These are phyloP conservation scores for Rachicladosporium sp. DNA, from an alignment of 2,329 filamentous ascomycete species.

Conservation along the genomic window DNA sequence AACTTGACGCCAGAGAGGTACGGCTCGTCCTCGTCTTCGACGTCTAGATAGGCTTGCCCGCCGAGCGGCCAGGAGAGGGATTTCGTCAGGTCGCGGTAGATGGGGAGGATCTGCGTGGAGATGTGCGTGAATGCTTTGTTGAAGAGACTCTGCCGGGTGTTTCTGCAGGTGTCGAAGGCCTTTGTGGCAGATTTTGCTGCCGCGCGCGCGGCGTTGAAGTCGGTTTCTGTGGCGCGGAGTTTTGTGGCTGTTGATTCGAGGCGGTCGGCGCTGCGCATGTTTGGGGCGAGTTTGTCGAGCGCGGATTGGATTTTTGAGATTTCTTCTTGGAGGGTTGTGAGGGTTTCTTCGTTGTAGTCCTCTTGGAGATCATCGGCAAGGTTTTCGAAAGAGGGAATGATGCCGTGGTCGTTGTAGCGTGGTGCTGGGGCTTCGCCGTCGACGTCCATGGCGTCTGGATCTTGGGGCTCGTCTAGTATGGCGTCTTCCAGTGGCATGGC, in stretches of 20 bases:
- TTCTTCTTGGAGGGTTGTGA: slow-evolving; percentile 64
- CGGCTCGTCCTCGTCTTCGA: slow-evolving; percentile 91
- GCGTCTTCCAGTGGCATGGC: slow-evolving; percentile 73
- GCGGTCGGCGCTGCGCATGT: slow-evolving; percentile 89
- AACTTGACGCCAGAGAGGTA: slow-evolving; percentile 96
- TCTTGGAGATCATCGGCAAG: slow-evolving; percentile 73
- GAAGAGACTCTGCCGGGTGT: slow-evolving; percentile 78
- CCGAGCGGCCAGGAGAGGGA: slow-evolving; percentile 88
- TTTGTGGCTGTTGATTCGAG: slow-evolving; percentile 75
- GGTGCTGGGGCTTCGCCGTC: slow-evolving; percentile 53
- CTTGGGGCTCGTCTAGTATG: slow-evolving; percentile 52
- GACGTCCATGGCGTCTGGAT: slow-evolving; percentile 85
- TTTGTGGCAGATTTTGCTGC: slow-evolving; percentile 64
- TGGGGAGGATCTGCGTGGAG: slow-evolving; percentile 80
- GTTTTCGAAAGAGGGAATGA: slow-evolving; percentile 72
- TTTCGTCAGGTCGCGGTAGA: slow-evolving; percentile 90
- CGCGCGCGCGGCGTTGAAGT: slow-evolving; percentile 74
- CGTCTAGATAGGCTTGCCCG: slow-evolving; percentile 76
- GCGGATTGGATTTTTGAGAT: slow-evolving; percentile 63
- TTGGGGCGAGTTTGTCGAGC: slow-evolving; percentile 88
- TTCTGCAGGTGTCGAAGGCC: slow-evolving; percentile 72
- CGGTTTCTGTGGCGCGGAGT: slow-evolving; percentile 71
- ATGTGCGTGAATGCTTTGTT: slow-evolving; percentile 93
- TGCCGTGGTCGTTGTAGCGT: slow-evolving; percentile 77
- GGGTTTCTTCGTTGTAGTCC: slow-evolving; percentile 58